Evolutionary conservation across 306 rosid species (phyloP).

Genomic region (Quercus alba): DNA sequence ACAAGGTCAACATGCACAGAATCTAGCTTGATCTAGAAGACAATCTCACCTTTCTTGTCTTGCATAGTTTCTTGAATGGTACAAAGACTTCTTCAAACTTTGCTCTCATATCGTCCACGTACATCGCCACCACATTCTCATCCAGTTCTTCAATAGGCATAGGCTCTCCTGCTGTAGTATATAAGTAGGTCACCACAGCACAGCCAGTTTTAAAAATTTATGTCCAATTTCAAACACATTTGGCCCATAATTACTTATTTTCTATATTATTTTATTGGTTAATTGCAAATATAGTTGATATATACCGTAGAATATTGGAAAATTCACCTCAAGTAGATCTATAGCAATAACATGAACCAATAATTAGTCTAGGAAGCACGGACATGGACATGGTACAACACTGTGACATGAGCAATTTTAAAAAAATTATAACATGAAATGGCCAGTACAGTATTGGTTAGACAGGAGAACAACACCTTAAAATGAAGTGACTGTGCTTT

Average conservation of each 20-base stretch:
- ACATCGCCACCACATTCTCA: slow-evolving; percentile 47
- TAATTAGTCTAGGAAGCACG: too few relatives aligned
- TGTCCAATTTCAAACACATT: slow-evolving; percentile 6
- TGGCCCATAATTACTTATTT: not conserved
- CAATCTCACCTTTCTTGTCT: slow-evolving; percentile 42
- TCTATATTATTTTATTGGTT: not conserved
- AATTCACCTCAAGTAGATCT: not conserved
- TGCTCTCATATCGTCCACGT: slow-evolving; percentile 52
- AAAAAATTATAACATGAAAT: too few relatives aligned
- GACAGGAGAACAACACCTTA: too few relatives aligned
- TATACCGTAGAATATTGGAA: not conserved
- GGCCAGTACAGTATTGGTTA: too few relatives aligned
- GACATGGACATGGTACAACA: too few relatives aligned
- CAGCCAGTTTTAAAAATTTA: slow-evolving; percentile 16
- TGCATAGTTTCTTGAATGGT: slow-evolving; percentile 59
- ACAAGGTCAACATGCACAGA: slow-evolving; percentile 11
- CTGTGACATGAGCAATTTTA: too few relatives aligned
- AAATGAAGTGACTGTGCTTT: too few relatives aligned
- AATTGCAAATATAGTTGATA: not conserved
- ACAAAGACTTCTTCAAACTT: slow-evolving; percentile 60
- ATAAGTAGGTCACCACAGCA: slow-evolving; percentile 14
- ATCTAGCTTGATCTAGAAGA: slow-evolving; percentile 6
- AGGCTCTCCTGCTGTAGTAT: slow-evolving; percentile 59
- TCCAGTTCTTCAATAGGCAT: slow-evolving; percentile 60
- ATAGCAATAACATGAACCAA: too few relatives aligned